phyloP scores from a whole-genome alignment of 345 rosid species.

The Dipteronia sinensis region DNA sequence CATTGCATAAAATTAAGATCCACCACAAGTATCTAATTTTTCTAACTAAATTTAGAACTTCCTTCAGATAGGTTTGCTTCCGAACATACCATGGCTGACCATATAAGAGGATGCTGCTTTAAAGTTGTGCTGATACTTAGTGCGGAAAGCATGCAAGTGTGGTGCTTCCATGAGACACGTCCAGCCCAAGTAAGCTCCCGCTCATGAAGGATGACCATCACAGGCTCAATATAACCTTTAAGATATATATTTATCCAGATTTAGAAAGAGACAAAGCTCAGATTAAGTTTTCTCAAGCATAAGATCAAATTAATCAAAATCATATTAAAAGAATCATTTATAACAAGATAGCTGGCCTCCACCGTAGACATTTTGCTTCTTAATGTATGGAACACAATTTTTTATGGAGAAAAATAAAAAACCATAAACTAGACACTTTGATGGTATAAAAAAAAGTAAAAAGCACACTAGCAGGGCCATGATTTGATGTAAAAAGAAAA shows the following conservation, averaged over 20 bases:
- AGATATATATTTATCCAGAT: conserved; percentile 28
- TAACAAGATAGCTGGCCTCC: not conserved
- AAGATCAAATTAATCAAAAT: not conserved
- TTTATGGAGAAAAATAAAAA: too few species aligned
- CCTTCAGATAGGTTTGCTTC: conserved; percentile 9
- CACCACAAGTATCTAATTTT: not conserved
- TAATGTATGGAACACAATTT: not conserved
- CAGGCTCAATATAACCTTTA: conserved; percentile 95
- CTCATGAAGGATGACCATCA: conserved; percentile 95
- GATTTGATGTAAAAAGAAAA: too few species aligned
- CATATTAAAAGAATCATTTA: not conserved
- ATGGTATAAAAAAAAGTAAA: too few species aligned
- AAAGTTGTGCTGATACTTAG: conserved; percentile 91
- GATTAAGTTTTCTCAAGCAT: conserved; percentile 10
- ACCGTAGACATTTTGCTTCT: not conserved
- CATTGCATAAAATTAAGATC: conserved; percentile 11
- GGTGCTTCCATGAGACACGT: conserved; percentile 88
- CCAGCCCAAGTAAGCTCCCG: conserved; percentile 97
- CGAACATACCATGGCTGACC: conserved; percentile 88
- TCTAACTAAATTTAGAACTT: not conserved
- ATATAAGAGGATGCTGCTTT: conserved; percentile 97
- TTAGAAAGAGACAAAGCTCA: conserved; percentile 24
- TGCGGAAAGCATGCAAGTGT: conserved; percentile 93
- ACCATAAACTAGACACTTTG: too few species aligned
- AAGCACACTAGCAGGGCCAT: too few species aligned